These are phyloP conservation scores for Mycena amicta DNA, from an alignment of 768 basidiomycete species.

Conservation along the genomic window DNA sequence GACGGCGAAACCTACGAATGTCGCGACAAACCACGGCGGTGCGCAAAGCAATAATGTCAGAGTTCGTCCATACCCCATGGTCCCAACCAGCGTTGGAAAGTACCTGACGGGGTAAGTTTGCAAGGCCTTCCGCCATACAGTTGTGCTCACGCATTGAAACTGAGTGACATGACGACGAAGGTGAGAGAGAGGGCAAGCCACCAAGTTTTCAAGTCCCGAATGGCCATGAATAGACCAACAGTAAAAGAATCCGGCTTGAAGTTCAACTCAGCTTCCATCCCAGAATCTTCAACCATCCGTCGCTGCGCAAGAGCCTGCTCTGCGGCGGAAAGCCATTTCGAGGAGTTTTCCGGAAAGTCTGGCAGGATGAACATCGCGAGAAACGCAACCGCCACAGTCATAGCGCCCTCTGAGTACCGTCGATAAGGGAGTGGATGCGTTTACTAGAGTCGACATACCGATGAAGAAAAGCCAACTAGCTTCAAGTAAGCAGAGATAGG, in stretches of 20 bases:
- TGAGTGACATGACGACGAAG: slow-evolving; percentile 54
- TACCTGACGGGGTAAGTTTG: slow-evolving; percentile 31
- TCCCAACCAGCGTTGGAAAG: slow-evolving; percentile 72
- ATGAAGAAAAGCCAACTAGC: slow-evolving; percentile 73
- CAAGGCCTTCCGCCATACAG: not conserved
- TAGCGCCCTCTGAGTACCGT: slow-evolving; percentile 43
- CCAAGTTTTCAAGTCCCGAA: slow-evolving; percentile 78
- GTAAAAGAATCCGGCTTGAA: slow-evolving; percentile 4
- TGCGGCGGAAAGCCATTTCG: slow-evolving; percentile 55
- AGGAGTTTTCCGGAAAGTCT: slow-evolving; percentile 65
- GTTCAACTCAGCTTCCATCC: slow-evolving; percentile 26
- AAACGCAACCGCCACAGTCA: slow-evolving; percentile 55
- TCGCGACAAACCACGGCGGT: slow-evolving; percentile 68
- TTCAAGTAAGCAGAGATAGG: not conserved
- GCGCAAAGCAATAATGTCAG: slow-evolving; percentile 59
- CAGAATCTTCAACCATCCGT: slow-evolving; percentile 64
- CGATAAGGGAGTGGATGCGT: not conserved
- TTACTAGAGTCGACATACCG: slow-evolving; percentile 23
- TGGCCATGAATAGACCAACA: slow-evolving; percentile 58
- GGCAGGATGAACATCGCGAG: slow-evolving; percentile 67
- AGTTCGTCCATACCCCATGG: slow-evolving; percentile 67
- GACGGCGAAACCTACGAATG: slow-evolving; percentile 53
- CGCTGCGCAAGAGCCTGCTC: slow-evolving; percentile 59
- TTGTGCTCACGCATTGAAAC: slow-evolving; percentile 54
- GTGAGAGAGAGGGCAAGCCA: slow-evolving; percentile 42